phyloP scores from a whole-genome alignment of 768 basidiomycete genomes.

The Mycena polygramma region DNA sequence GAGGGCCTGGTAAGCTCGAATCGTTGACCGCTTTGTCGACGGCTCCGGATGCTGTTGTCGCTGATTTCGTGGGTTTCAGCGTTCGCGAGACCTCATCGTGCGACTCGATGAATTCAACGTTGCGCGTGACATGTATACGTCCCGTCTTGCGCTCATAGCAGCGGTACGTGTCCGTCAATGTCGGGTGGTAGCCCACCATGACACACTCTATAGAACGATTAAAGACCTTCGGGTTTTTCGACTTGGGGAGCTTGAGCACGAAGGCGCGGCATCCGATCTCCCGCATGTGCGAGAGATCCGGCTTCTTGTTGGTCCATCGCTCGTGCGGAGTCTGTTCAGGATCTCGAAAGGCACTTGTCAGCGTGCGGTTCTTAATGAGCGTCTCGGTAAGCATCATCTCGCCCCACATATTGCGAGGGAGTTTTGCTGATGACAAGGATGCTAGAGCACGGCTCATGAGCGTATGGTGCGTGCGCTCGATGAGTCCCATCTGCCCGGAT shows the following conservation, averaged over 20 bases:
- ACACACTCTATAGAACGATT: conserved; percentile 20
- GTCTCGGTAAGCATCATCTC: conserved; percentile 26
- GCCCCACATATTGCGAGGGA: conserved; percentile 16
- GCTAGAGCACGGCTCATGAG: conserved; percentile 4
- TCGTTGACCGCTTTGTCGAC: background rate
- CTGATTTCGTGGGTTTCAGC: too few species aligned
- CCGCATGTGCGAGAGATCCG: conserved; percentile 12
- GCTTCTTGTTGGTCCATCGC: conserved; percentile 10
- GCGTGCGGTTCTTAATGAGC: conserved; percentile 37
- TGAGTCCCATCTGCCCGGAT: conserved; percentile 12
- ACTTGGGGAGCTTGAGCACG: conserved; percentile 12
- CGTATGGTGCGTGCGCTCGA: conserved; percentile 7
- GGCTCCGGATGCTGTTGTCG: too few species aligned
- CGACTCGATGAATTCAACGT: conserved; percentile 15
- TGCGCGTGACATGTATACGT: conserved; percentile 1
- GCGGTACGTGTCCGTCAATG: background rate
- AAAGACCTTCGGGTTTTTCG: background rate
- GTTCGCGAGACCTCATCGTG: conserved; percentile 10
- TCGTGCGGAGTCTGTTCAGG: conserved; percentile 10
- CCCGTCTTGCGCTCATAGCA: conserved; percentile 12
- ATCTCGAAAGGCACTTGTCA: conserved; percentile 5
- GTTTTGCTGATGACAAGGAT: conserved; percentile 10
- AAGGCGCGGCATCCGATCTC: conserved; percentile 18
- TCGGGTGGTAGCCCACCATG: conserved; percentile 4
- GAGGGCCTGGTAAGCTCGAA: background rate